phyloP scores from a whole-genome alignment of 345 rosid species.

The Gossypium raimondii region DNA sequence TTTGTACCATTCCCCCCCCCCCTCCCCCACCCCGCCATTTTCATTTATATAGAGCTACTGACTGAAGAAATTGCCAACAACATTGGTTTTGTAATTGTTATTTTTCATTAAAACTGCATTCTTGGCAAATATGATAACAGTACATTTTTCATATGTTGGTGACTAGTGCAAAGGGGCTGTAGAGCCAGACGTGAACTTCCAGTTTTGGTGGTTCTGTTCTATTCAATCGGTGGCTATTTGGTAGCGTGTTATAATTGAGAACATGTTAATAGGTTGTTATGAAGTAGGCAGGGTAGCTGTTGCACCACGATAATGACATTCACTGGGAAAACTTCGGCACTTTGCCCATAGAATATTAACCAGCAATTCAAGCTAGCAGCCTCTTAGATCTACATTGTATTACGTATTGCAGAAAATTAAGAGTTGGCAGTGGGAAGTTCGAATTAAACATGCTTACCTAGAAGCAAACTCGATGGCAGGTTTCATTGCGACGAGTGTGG shows the following conservation, averaged over 20 bases:
- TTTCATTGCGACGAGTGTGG: too few species aligned
- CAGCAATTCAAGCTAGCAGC: background rate
- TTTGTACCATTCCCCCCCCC: background rate
- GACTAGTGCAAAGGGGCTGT: background rate
- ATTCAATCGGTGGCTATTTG: background rate
- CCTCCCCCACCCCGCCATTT: background rate
- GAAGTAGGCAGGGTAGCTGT: background rate
- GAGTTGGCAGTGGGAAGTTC: too few species aligned
- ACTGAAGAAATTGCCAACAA: background rate
- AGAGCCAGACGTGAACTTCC: background rate
- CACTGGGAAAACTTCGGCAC: background rate
- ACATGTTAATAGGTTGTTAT: background rate
- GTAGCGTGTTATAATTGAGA: background rate
- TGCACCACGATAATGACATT: background rate
- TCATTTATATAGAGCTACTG: background rate
- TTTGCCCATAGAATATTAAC: background rate
- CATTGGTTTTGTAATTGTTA: background rate
- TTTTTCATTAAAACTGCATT: background rate
- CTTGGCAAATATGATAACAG: background rate
- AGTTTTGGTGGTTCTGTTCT: background rate
- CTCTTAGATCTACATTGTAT: background rate
- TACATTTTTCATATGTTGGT: background rate
- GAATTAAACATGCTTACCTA: too few species aligned
- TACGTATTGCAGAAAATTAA: background rate
- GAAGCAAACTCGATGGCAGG: too few species aligned